A percentile compares a stretch with the other conserved stretches of the same genome.
Conservation (phyloP, 495 filamentous ascomycete genomes). For the Sabuloglossum arenarium region DNA sequence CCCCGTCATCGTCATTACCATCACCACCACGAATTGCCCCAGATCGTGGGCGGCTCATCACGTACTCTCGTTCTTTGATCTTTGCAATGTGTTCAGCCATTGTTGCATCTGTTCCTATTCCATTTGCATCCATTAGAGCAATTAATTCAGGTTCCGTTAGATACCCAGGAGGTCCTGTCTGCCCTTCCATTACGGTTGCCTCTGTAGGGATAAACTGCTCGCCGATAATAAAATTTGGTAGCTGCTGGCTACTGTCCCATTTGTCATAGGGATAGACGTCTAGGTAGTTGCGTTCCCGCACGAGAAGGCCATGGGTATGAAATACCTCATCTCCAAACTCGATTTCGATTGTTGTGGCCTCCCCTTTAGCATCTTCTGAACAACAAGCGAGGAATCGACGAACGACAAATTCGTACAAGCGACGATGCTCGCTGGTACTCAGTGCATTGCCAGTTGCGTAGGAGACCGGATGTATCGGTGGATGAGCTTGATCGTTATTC, state of each 20-base stretch:
- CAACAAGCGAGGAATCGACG: slow-evolving; percentile 92
- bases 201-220: slow-evolving; percentile 79
- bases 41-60: slow-evolving; percentile 37
- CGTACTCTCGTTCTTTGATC: slow-evolving; percentile 77
- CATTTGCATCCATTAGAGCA: slow-evolving; percentile 93
- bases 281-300: slow-evolving; percentile 75
- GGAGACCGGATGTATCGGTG: slow-evolving; percentile 84
- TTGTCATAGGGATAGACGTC: slow-evolving; percentile 93
- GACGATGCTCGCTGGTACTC: slow-evolving; percentile 38
- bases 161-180: slow-evolving; percentile 65
- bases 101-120: slow-evolving; percentile 93
- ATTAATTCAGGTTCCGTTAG: slow-evolving; percentile 95
- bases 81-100: slow-evolving; percentile 98
- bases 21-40: slow-evolving; percentile 14
- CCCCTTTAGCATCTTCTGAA: slow-evolving; percentile 78
- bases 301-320: slow-evolving; percentile 59
- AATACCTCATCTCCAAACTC: slow-evolving; percentile 71
- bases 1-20: slow-evolving; percentile 15
- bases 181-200: slow-evolving; percentile 70
- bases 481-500: slow-evolving; percentile 90
- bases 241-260: slow-evolving; percentile 70
- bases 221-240: slow-evolving; percentile 55
- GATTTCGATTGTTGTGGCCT: slow-evolving; percentile 66
- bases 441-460: slow-evolving; percentile 45
- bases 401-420: slow-evolving; percentile 84